Evolutionary conservation across 177 flowering plant genomes (phyloP).

Genomic region (Tripterygium wilfordii): DNA sequence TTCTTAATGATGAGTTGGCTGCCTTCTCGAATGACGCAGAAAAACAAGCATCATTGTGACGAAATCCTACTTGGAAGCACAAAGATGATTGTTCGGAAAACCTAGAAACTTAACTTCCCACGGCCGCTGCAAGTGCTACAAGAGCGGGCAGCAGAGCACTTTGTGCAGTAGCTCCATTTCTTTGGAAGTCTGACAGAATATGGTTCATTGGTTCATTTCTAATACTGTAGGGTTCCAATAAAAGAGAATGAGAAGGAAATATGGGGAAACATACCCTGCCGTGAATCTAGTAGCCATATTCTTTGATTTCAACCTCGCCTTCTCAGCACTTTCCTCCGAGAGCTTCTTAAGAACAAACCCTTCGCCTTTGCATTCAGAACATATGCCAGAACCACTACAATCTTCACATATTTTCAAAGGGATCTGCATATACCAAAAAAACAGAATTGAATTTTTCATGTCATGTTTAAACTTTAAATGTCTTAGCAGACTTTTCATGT

Average conservation of each 20-base stretch:
- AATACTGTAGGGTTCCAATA: not conserved
- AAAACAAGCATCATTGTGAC: not conserved
- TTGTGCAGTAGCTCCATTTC: slow-evolving; percentile 96
- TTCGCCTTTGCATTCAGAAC: slow-evolving; percentile 93
- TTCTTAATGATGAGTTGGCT: not conserved
- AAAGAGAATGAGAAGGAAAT: not conserved
- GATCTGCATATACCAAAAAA: slow-evolving; percentile 48
- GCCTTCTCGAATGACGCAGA: too few relatives aligned
- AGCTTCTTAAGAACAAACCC: slow-evolving; percentile 81
- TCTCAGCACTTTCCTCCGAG: slow-evolving; percentile 70
- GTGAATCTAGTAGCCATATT: slow-evolving; percentile 93
- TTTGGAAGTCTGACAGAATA: slow-evolving; percentile 71
- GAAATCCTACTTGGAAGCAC: slow-evolving; percentile 1
- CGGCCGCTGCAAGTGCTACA: slow-evolving; percentile 75
- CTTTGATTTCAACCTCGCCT: slow-evolving; percentile 68
- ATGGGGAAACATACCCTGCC: slow-evolving; percentile 52
- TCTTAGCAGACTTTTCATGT: too few relatives aligned
- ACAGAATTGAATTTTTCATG: too few relatives aligned
- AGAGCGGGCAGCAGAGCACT: slow-evolving; percentile 83
- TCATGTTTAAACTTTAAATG: too few relatives aligned
- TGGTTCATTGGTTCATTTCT: not conserved
- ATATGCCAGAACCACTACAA: slow-evolving; percentile 89
- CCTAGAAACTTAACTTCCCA: slow-evolving; percentile 51
- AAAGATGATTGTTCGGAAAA: not conserved
- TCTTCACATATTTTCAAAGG: slow-evolving; percentile 58